Evolutionary conservation across 306 rosid genomes (phyloP).

Genomic region (Pterocarpus macrocarpus): DNA sequence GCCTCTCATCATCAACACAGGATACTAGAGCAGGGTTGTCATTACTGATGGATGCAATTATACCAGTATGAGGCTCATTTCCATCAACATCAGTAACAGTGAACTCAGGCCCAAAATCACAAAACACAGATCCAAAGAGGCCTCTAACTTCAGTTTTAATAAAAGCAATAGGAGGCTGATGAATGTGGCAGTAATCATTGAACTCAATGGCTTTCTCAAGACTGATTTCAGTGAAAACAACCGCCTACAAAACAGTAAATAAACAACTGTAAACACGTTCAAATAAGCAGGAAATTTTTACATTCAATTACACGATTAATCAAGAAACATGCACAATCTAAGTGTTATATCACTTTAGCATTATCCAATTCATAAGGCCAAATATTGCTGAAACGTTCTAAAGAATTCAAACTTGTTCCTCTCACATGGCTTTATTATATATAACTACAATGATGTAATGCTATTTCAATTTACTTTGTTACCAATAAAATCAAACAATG

Average conservation of each 20-base stretch:
- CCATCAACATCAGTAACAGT: slow-evolving; percentile 92
- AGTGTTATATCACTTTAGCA: background rate
- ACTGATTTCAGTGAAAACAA: slow-evolving; percentile 80
- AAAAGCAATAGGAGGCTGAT: slow-evolving; percentile 89
- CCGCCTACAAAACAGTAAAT: slow-evolving; percentile 69
- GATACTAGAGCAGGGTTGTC: slow-evolving; percentile 90
- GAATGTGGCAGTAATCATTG: slow-evolving; percentile 83
- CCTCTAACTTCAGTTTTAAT: slow-evolving; percentile 90
- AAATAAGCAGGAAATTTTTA: slow-evolving; percentile 24
- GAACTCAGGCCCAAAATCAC: slow-evolving; percentile 95
- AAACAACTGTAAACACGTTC: slow-evolving; percentile 4
- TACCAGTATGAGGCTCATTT: slow-evolving; percentile 90
- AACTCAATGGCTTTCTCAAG: slow-evolving; percentile 81
- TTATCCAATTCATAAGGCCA: background rate
- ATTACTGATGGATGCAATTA: slow-evolving; percentile 90
- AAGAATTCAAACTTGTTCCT: slow-evolving; percentile 20
- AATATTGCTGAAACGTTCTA: background rate
- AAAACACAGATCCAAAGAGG: slow-evolving; percentile 89
- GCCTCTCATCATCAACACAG: slow-evolving; percentile 96
- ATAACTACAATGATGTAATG: slow-evolving; percentile 2
- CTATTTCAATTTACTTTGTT: slow-evolving; percentile 8
- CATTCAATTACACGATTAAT: slow-evolving; percentile 6
- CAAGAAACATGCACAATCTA: slow-evolving; percentile 12
- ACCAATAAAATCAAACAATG: slow-evolving; percentile 11
- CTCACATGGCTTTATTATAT: background rate